phyloP scores from a whole-genome alignment of 768 basidiomycete genomes.

The Pisolithus sp. region DNA sequence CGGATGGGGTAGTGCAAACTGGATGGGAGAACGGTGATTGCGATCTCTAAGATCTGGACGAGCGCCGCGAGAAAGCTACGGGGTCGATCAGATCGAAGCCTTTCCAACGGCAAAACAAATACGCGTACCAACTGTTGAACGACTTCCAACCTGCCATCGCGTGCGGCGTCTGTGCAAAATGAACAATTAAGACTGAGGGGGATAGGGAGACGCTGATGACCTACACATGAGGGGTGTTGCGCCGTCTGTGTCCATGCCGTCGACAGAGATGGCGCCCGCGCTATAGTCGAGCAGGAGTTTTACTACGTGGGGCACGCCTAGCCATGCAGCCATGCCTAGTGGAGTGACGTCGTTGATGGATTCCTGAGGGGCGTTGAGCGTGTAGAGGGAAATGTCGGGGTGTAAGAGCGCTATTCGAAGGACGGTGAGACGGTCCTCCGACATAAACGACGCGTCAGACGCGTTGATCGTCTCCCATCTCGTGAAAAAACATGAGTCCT shows the following conservation, averaged over 20 bases:
- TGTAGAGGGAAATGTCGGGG: conserved; percentile 56
- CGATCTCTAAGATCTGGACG: conserved; percentile 68
- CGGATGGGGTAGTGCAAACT: conserved; percentile 59
- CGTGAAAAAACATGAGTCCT: conserved; percentile 1
- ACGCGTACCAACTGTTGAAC: conserved; percentile 55
- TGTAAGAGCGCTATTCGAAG: conserved; percentile 51
- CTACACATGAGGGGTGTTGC: conserved; percentile 83
- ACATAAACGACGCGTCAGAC: conserved; percentile 64
- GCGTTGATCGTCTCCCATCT: conserved; percentile 70
- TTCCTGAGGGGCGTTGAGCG: conserved; percentile 67
- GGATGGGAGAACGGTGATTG: conserved; percentile 65
- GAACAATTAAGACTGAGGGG: conserved; percentile 1
- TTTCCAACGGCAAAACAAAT: background rate
- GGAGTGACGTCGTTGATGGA: conserved; percentile 71
- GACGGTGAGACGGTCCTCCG: conserved; percentile 47
- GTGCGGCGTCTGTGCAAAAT: conserved; percentile 55
- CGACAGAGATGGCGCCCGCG: conserved; percentile 56
- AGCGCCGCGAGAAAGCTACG: conserved; percentile 55
- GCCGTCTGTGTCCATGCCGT: conserved; percentile 68
- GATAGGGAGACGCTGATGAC: conserved; percentile 19
- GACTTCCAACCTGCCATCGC: conserved; percentile 66
- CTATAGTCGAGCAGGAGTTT: conserved; percentile 58
- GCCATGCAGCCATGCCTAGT: conserved; percentile 74
- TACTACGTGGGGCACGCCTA: conserved; percentile 58
- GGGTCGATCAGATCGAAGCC: conserved; percentile 5